Evolutionary conservation across 116 monocot species (phyloP).

Genomic region (Iris pallida): DNA sequence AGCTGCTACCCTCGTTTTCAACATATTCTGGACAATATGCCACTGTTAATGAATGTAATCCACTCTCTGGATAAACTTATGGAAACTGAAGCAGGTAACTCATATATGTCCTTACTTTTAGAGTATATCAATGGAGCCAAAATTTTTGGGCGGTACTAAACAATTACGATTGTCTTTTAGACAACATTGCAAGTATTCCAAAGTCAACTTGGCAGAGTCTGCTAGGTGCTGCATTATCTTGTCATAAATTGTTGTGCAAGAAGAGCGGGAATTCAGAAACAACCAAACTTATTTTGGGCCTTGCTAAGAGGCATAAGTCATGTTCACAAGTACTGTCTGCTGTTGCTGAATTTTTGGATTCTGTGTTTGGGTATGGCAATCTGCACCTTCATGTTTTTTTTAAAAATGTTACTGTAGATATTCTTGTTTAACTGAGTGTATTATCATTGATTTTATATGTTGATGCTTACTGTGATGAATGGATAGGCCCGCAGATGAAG

Average conservation of each 20-base stretch:
- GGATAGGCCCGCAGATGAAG: slow-evolving; percentile 20
- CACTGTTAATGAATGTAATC: slow-evolving; percentile 30
- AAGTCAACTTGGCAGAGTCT: slow-evolving; percentile 68
- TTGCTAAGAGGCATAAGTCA: slow-evolving; percentile 62
- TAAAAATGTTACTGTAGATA: neutral
- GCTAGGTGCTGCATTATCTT: slow-evolving; percentile 64
- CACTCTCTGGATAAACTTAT: slow-evolving; percentile 41
- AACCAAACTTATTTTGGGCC: slow-evolving; percentile 29
- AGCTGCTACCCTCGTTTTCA: slow-evolving; percentile 47
- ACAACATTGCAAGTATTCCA: slow-evolving; percentile 43
- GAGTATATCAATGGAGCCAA: neutral
- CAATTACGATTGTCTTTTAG: slow-evolving; percentile 21
- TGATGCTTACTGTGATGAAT: neutral
- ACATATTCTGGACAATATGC: slow-evolving; percentile 15
- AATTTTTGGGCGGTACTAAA: no score
- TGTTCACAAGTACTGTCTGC: slow-evolving; percentile 61
- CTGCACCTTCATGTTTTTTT: neutral
- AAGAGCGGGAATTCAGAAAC: slow-evolving; percentile 29
- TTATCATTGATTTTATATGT: neutral
- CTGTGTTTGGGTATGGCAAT: slow-evolving; percentile 37
- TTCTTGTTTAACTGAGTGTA: neutral
- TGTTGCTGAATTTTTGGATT: slow-evolving; percentile 73
- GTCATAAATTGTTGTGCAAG: slow-evolving; percentile 39
- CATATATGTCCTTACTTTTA: neutral
- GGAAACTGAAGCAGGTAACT: slow-evolving; percentile 44